phyloP scores from a whole-genome alignment of 805 yeast species.

The Ogataea populi-albae region DNA sequence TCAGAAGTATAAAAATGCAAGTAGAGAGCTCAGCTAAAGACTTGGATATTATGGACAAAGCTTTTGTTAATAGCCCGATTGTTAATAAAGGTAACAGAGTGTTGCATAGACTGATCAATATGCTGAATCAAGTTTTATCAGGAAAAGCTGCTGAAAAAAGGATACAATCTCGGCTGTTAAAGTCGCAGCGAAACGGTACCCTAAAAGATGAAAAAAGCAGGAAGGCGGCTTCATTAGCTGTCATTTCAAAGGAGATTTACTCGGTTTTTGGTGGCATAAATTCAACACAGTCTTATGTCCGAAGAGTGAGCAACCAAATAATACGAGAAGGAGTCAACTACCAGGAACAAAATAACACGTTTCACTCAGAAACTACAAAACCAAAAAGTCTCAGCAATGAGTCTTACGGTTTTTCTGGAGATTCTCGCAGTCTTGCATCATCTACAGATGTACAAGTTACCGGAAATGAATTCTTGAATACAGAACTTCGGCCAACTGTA shows the following conservation, averaged over 20 bases:
- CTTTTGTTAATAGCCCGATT: constrained; percentile 7
- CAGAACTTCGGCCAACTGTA: no score
- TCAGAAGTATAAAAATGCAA: constrained; percentile 2
- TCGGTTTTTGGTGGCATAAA: constrained; percentile 15
- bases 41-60: constrained; percentile 7
- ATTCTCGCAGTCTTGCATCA: no score
- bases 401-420: no score
- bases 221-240: constrained; percentile 1
- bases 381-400: no score
- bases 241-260: constrained; percentile 13
- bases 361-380: no score
- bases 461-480: no score
- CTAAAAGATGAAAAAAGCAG: neutral
- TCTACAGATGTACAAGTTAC: no score
- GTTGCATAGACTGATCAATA: constrained; percentile 5
- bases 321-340: no score
- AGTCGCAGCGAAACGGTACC: neutral
- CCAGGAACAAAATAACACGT: no score
- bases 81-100: constrained; percentile 10
- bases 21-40: constrained; percentile 5
- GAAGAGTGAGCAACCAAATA: no score
- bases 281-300: constrained; percentile 12
- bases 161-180: neutral
- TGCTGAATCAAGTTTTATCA: constrained; percentile 5
- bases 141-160: neutral